A percentile compares a stretch with the other conserved stretches of the same genome.
Conservation (phyloP, 2,329 filamentous ascomycete genomes). For the Uncinocarpus reesii region DNA sequence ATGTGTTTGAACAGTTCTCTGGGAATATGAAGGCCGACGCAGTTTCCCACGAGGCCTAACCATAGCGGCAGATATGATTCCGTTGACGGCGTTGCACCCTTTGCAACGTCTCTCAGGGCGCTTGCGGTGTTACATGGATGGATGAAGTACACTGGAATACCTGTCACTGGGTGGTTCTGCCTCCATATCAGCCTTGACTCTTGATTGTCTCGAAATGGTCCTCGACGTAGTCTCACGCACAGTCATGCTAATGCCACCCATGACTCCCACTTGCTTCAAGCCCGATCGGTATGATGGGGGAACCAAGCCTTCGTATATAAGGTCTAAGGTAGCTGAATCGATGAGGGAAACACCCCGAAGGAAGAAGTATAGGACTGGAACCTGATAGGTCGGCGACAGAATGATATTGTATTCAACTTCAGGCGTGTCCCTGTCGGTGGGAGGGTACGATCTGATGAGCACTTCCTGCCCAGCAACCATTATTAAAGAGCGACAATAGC, state of each 20-base stretch:
- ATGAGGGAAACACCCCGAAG: constrained; percentile 49
- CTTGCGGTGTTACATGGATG: constrained; percentile 86
- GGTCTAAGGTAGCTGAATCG: constrained; percentile 53
- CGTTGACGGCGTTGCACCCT: constrained; percentile 30
- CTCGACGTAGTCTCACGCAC: constrained; percentile 44
- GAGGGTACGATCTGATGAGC: constrained; percentile 1
- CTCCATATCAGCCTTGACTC: background rate
- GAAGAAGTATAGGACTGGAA: constrained; percentile 67
- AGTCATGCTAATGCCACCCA: constrained; percentile 66
- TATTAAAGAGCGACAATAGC: background rate
- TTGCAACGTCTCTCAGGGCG: constrained; percentile 57
- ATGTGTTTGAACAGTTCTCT: constrained; percentile 45
- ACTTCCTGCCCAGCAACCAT: constrained; percentile 9
- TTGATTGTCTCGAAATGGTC: background rate
- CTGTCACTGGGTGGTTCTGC: constrained; percentile 72
- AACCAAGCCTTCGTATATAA: constrained; percentile 60
- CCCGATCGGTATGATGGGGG: constrained; percentile 53
- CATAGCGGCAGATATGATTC: constrained; percentile 73
- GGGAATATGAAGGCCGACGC: constrained; percentile 68
- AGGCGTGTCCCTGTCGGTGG: constrained; percentile 25
- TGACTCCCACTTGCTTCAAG: constrained; percentile 51
- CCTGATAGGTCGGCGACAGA: constrained; percentile 62
- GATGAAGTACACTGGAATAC: constrained; percentile 72
- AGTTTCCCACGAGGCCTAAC: constrained; percentile 76
- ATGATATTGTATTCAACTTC: constrained; percentile 62